Conservation (phyloP, 805 yeast genomes). For the Sungouiella blattae region DNA sequence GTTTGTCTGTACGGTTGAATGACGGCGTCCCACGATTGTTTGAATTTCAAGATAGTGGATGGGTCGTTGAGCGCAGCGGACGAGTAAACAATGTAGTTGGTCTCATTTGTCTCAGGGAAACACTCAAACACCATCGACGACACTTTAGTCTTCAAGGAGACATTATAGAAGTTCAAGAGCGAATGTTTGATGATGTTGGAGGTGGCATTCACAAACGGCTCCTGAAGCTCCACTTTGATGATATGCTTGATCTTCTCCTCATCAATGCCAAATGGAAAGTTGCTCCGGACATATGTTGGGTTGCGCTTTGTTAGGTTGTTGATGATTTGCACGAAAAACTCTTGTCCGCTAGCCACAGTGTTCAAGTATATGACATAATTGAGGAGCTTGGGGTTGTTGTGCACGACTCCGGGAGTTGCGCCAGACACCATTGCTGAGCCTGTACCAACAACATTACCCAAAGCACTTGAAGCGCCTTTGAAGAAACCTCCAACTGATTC, state of each 20-base stretch:
- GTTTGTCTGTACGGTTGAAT: constrained; percentile 63
- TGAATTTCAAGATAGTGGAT: constrained; percentile 45
- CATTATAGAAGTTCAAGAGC: constrained; percentile 45
- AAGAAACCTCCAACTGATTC: constrained; percentile 37
- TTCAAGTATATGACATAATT: constrained; percentile 68
- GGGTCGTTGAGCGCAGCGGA: constrained; percentile 27
- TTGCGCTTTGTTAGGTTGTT: constrained; percentile 32
- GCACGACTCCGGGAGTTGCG: constrained; percentile 25
- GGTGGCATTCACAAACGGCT: constrained; percentile 23
- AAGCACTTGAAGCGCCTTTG: constrained; percentile 42
- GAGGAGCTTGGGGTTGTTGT: constrained; percentile 46
- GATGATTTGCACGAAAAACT: constrained; percentile 53
- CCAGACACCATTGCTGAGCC: constrained; percentile 21
- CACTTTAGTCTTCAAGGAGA: constrained; percentile 43
- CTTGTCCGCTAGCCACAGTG: constrained; percentile 61
- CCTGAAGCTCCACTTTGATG: constrained; percentile 28
- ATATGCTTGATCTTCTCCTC: constrained; percentile 28
- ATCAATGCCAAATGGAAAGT: constrained; percentile 38
- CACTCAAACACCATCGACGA: constrained; percentile 43
- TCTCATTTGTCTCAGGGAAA: constrained; percentile 31
- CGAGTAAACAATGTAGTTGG: constrained; percentile 29
- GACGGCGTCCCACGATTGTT: constrained; percentile 59
- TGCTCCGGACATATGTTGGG: constrained; percentile 19
- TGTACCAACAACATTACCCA: constrained; percentile 41
- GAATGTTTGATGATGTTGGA: constrained; percentile 36